phyloP scores from a whole-genome alignment of 1,284 basidiomycete genomes.

The Ustanciosporium gigantosporum region DNA sequence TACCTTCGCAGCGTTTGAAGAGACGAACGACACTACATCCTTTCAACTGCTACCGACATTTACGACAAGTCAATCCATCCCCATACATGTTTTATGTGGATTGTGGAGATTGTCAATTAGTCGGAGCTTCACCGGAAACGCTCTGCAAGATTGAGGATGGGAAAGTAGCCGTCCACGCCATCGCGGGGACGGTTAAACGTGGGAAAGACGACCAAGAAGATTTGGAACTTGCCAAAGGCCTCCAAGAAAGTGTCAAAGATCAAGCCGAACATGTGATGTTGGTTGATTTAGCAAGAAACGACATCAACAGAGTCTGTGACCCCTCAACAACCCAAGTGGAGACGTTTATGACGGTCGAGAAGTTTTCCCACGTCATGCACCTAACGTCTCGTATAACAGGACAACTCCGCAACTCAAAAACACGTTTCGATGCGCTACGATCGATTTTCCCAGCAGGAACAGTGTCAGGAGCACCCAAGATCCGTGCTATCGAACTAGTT shows the following conservation, averaged over 20 bases:
- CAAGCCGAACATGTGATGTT: constrained; percentile 99
- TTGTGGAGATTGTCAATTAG: constrained; percentile 80
- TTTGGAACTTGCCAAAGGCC: constrained; percentile 72
- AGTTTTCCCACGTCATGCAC: constrained; percentile 98
- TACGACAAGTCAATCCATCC: constrained; percentile 92
- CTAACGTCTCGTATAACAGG: constrained; percentile 95
- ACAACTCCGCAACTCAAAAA: constrained; percentile 77
- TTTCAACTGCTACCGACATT: constrained; percentile 92
- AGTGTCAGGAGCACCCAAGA: constrained; percentile 98
- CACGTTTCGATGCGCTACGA: constrained; percentile 94
- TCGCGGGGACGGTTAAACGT: constrained; percentile 89
- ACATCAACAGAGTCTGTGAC: constrained; percentile 95
- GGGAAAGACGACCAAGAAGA: constrained; percentile 76
- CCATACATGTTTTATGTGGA: constrained; percentile 99
- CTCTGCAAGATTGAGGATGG: constrained; percentile 86
- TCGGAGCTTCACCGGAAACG: constrained; percentile 96
- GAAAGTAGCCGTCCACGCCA: constrained; percentile 95
- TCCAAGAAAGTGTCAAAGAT: constrained; percentile 87
- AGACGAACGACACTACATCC: constrained; percentile 87
- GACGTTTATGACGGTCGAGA: constrained; percentile 89
- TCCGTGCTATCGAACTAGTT: constrained; percentile 95
- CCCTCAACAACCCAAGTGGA: constrained; percentile 95
- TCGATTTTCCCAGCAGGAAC: constrained; percentile 99
- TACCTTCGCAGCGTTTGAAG: constrained; percentile 87
- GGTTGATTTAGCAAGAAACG: constrained; percentile 97